These are phyloP conservation scores for Tylopilus sp. DNA, from an alignment of 768 basidiomycete genomes.

Conservation along the genomic window DNA sequence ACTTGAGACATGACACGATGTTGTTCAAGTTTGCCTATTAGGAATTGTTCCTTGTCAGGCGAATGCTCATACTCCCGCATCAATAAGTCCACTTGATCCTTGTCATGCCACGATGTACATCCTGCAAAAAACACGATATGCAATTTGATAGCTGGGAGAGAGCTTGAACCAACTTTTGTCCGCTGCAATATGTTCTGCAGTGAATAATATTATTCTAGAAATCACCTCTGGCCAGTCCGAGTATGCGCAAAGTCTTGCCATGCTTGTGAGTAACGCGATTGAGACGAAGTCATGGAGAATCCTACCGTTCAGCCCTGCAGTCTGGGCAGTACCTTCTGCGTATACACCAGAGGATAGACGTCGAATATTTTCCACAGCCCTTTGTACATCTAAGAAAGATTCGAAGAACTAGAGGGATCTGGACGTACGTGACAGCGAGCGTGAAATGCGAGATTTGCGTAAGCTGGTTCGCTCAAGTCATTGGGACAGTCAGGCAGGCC, in stretches of 20 bases:
- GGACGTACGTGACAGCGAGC: conserved; percentile 22
- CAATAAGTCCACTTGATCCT: conserved; percentile 9
- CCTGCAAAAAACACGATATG: too few species aligned
- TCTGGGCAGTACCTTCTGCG: conserved; percentile 11
- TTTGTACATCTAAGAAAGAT: neutral
- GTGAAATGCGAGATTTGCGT: conserved; percentile 39
- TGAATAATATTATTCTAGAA: too few species aligned
- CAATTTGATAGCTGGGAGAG: too few species aligned
- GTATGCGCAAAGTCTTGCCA: too few species aligned
- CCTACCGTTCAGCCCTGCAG: conserved; percentile 3
- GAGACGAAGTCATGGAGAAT: too few species aligned
- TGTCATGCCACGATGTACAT: conserved; percentile 5
- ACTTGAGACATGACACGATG: neutral
- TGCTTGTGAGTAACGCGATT: too few species aligned
- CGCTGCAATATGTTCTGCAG: too few species aligned
- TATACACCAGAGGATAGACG: conserved; percentile 6
- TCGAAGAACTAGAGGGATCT: neutral
- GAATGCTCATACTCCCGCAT: conserved; percentile 1
- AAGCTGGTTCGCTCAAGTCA: conserved; percentile 45
- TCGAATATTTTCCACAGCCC: conserved; percentile 7
- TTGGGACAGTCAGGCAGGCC: conserved; percentile 41
- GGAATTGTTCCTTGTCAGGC: neutral
- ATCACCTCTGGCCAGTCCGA: too few species aligned
- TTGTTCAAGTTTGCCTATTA: neutral
- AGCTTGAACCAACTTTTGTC: too few species aligned